Evolutionary conservation across 2,329 filamentous ascomycete genomes (phyloP).

Genomic region (Furcasterigmium sp.): DNA sequence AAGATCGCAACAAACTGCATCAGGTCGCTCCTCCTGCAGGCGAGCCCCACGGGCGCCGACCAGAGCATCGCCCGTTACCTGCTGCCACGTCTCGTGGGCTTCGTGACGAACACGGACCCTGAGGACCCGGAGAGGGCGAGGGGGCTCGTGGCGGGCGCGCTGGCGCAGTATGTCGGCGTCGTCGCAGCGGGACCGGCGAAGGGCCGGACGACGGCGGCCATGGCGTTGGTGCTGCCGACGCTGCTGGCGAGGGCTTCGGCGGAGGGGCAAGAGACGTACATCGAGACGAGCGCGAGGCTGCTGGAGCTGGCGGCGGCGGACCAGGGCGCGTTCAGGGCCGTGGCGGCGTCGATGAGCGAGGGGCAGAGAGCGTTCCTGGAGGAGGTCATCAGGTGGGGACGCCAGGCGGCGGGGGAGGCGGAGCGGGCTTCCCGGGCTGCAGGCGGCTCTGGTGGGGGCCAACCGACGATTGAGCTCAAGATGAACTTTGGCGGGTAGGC

Average conservation of each 20-base stretch:
- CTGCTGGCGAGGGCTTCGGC: conserved; percentile 67
- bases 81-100: conserved; percentile 69
- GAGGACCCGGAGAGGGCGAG: conserved; percentile 78
- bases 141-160: conserved; percentile 63
- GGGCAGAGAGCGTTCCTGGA: conserved; percentile 75
- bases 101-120: conserved; percentile 62
- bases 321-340: conserved; percentile 64
- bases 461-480: conserved; percentile 86
- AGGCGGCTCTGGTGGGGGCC: conserved; percentile 29
- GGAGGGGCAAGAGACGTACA: conserved; percentile 56
- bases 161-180: conserved; percentile 64
- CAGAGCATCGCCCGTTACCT: conserved; percentile 70
- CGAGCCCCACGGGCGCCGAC: conserved; percentile 58
- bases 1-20: conserved; percentile 90
- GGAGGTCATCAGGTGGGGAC: conserved; percentile 66
- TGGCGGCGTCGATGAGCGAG: conserved; percentile 66
- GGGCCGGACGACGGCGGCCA: conserved; percentile 51
- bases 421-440: conserved; percentile 33
- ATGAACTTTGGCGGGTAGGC: conserved; percentile 72
- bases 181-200: conserved; percentile 24
- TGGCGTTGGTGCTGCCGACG: conserved; percentile 72
- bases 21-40: conserved; percentile 71
- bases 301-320: conserved; percentile 77
- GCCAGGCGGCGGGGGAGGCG: conserved; percentile 33
- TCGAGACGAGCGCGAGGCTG: conserved; percentile 70